Base-by-base conservation (phyloP, 1,284 basidiomycete genomes). In the Ceratobasidium sp. region DNA sequence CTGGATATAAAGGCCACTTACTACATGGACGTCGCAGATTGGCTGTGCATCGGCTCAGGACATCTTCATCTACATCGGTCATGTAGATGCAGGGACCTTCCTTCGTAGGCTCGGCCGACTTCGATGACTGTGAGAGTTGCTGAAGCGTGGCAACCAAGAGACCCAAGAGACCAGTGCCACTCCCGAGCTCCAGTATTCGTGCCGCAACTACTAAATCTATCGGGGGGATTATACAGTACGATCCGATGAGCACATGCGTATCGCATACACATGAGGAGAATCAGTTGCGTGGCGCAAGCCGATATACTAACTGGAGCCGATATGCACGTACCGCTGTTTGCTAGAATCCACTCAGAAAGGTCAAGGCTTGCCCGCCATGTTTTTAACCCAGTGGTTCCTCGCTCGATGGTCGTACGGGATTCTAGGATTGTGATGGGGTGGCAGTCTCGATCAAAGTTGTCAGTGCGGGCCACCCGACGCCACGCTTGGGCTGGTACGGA, bases 321-420 rank as follows among this genome's bases (percentile, higher is more conserved):
- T 57, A 18, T 52, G 21, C 52, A 58, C 77, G 74, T 78, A 89
- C 89, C 84, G 79, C 86, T 81, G 77, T 89, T 81, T 9, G 77
- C 73, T 26, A 88, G 83, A n/a, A 93, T 80, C 77, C 87, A 88
- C 61, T 89, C 84, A 0, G 88, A 87, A 14, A 93, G 82, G n/a
- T 86, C 81, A 54, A 90, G 85, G 76, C 90, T 89, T 1, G 91
- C 90, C 30, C 85, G 82, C 92, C 92, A 93, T 1, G 91, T 93
- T 67, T 89, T 84, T 52, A 93, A 80, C 5, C 92, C 92, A 0
- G 91, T 93, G 0, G 91, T 93, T 1, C 92, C 91, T 54, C 83
- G 83, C 79, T 93, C 90, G 35, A 92, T 88, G 0, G 84, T 87
- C 0, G 87, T 89, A 2, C 88, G 86, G 1, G 92, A 91, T 80